Conservation (phyloP, 352 stramenopile genomes). For the Phytopythium vexans region DNA sequence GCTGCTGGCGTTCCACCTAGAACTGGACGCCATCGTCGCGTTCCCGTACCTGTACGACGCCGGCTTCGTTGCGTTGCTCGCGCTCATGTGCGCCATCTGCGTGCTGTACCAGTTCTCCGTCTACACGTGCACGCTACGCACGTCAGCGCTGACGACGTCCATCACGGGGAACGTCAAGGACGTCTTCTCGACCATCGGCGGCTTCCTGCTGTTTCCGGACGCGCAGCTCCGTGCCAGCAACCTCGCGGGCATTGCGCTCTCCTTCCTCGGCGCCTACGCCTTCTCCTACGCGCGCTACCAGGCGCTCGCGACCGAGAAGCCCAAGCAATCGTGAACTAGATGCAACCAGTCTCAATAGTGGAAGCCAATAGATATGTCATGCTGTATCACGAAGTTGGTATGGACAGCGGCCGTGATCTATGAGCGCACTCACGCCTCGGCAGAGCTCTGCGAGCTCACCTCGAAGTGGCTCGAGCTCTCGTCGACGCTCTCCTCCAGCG, state of each 20-base stretch:
- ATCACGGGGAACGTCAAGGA: conserved; percentile 81
- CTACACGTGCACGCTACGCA: conserved; percentile 63
- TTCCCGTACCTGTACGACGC: conserved; percentile 26
- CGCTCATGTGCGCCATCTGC: conserved; percentile 62
- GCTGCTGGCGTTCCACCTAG: conserved; percentile 33
- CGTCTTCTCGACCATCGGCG: conserved; percentile 51
- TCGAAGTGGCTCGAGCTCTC: conserved; percentile 81
- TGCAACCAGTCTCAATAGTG: neutral
- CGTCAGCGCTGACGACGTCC: conserved; percentile 67
- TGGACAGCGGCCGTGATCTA: no score
- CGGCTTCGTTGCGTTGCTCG: conserved; percentile 27
- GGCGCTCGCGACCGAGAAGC: conserved; percentile 18
- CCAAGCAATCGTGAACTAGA: conserved; percentile 5
- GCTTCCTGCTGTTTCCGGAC: conserved; percentile 61
- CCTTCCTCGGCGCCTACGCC: conserved; percentile 63
- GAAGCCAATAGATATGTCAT: neutral
- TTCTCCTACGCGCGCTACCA: conserved; percentile 75
- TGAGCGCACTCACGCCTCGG: conserved; percentile 20
- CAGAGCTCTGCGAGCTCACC: conserved; percentile 76
- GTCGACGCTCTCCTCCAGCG: conserved; percentile 69
- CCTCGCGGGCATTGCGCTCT: conserved; percentile 53
- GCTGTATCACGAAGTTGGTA: no score
- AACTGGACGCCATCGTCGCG: conserved; percentile 31
- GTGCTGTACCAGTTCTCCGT: conserved; percentile 76
- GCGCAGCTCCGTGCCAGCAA: conserved; percentile 39